These are phyloP conservation scores for Micromonas pusilla DNA, from an alignment of 139 green algal species.

Conservation along the genomic window DNA sequence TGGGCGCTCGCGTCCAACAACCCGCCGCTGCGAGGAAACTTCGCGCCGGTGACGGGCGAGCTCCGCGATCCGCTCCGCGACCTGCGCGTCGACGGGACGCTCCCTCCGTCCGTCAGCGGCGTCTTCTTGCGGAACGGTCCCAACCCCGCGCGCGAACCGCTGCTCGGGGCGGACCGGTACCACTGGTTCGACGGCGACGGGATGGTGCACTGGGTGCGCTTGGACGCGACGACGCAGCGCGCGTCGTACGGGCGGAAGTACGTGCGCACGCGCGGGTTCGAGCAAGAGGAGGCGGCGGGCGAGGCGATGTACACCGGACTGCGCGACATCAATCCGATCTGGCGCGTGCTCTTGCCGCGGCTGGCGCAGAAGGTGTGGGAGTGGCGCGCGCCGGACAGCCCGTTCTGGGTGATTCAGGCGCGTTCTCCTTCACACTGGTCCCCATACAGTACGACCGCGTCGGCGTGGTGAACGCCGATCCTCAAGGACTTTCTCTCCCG, in stretches of 20 bases:
- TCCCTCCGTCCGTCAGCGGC: conserved; percentile 24
- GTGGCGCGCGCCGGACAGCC: background rate
- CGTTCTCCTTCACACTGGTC: too few species aligned
- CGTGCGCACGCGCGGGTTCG: conserved; percentile 50
- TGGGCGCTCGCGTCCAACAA: background rate
- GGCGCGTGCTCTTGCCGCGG: conserved; percentile 1
- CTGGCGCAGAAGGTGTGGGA: conserved; percentile 18
- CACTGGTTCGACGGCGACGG: conserved; percentile 62
- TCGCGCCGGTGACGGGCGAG: conserved; percentile 25
- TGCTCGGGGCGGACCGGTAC: conserved; percentile 21
- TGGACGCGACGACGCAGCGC: conserved; percentile 41
- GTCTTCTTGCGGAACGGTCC: conserved; percentile 33
- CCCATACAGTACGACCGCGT: too few species aligned
- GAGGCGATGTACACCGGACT: conserved; percentile 20
- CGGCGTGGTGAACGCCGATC: too few species aligned
- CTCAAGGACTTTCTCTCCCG: too few species aligned
- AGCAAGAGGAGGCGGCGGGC: conserved; percentile 19
- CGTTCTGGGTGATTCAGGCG: conserved; percentile 35
- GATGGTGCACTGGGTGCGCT: conserved; percentile 62
- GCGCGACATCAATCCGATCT: conserved; percentile 19
- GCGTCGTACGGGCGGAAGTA: conserved; percentile 60
- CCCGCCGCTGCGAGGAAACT: conserved; percentile 25
- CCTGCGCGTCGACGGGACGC: background rate
- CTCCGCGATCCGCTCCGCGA: background rate
- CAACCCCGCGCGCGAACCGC: conserved; percentile 31